Evolutionary conservation across 1,139 yeast species (phyloP).

Genomic region (Yamadazyma atmosphaerica): DNA sequence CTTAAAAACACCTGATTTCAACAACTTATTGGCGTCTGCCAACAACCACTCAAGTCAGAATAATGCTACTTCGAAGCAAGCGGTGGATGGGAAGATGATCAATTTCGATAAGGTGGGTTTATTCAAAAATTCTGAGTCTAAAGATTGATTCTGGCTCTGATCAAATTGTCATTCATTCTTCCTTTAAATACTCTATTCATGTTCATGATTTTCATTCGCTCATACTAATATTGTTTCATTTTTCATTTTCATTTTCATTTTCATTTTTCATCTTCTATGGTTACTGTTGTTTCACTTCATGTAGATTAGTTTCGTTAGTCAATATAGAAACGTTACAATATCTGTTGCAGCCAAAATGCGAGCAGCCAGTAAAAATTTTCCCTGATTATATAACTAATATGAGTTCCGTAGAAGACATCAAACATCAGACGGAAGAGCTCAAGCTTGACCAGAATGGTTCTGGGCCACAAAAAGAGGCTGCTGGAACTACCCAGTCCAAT

Average conservation of each 20-base stretch:
- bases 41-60: slow-evolving; percentile 12
- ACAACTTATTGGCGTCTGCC: slow-evolving; percentile 24
- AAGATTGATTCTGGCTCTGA: too few species aligned
- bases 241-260: too few species aligned
- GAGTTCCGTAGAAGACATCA: slow-evolving; percentile 12
- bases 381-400: slow-evolving; percentile 3
- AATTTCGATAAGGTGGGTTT: slow-evolving; percentile 41
- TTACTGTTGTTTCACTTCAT: neutral
- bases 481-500: slow-evolving; percentile 3
- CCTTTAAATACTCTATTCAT: too few species aligned
- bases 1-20: slow-evolving; percentile 46
- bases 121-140: slow-evolving; percentile 17
- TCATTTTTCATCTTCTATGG: neutral
- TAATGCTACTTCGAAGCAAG: slow-evolving; percentile 17
- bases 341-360: too few species aligned
- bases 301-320: too few species aligned
- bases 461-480: neutral
- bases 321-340: too few species aligned
- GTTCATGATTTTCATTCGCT: too few species aligned
- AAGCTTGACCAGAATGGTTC: slow-evolving; percentile 7
- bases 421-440: slow-evolving; percentile 15
- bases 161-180: too few species aligned
- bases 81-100: slow-evolving; percentile 46
- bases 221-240: too few species aligned
- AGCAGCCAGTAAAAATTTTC: slow-evolving; percentile 3